phyloP scores from a whole-genome alignment of 179 eudicot species.

The Sideroxylon spinosum region DNA sequence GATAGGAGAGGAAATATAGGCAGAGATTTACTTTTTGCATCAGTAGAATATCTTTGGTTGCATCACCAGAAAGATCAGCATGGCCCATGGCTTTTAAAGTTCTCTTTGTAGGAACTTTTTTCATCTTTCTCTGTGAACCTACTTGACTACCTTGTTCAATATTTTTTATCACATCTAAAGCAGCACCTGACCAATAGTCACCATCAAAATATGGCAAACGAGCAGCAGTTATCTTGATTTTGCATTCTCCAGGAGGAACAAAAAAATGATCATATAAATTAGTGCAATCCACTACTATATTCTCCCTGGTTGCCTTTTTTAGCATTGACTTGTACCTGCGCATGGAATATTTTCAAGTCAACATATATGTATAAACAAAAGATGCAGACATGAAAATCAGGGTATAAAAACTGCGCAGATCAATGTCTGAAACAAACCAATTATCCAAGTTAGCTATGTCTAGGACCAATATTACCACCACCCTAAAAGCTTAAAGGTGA shows the following conservation, averaged over 20 bases:
- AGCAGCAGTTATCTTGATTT: constrained; percentile 63
- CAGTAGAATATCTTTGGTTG: constrained; percentile 59
- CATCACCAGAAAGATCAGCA: constrained; percentile 46
- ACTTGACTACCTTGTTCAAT: constrained; percentile 47
- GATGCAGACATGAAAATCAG: neutral
- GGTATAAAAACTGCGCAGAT: neutral
- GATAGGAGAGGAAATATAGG: neutral
- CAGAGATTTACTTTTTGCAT: constrained; percentile 66
- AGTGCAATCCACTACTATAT: constrained; percentile 55
- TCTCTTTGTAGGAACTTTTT: constrained; percentile 44
- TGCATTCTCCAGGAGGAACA: constrained; percentile 44
- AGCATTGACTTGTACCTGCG: constrained; percentile 76
- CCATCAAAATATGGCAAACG: constrained; percentile 90
- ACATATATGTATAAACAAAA: constrained; percentile 3
- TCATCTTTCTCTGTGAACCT: constrained; percentile 36
- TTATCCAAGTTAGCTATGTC: neutral
- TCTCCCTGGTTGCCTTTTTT: constrained; percentile 54
- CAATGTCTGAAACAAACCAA: neutral
- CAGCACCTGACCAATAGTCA: constrained; percentile 72
- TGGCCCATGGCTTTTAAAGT: constrained; percentile 66
- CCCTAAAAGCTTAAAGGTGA: neutral
- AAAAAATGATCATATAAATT: constrained; percentile 69
- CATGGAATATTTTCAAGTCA: constrained; percentile 19
- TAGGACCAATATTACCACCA: neutral
- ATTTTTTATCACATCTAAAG: constrained; percentile 46